A percentile compares a stretch with the other conserved stretches of the same genome.
phyloP scores from a whole-genome alignment of 495 filamentous ascomycete genomes.

The Xylaria palmicola region DNA sequence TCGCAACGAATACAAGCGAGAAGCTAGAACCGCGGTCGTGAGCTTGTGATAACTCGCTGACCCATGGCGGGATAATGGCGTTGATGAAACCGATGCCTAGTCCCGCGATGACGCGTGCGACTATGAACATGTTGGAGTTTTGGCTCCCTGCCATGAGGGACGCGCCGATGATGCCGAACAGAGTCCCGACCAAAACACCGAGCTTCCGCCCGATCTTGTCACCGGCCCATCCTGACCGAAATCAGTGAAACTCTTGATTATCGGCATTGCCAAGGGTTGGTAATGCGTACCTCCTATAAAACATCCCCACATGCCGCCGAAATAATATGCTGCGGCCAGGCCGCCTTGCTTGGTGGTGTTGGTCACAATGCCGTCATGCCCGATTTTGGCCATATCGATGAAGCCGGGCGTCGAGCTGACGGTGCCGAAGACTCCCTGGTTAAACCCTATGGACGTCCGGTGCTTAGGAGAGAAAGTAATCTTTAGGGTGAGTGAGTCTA shows the following conservation, averaged over 20 bases:
- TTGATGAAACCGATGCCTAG: constrained; percentile 51
- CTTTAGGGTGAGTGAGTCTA: background rate
- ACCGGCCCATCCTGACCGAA: constrained; percentile 47
- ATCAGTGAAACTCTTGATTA: constrained; percentile 24
- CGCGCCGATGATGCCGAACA: constrained; percentile 55
- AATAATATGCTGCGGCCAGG: constrained; percentile 55
- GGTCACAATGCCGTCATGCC: constrained; percentile 23
- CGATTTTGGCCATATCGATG: constrained; percentile 36
- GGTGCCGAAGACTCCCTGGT: constrained; percentile 56
- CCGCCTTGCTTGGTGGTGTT: constrained; percentile 39
- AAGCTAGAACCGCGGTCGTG: constrained; percentile 48
- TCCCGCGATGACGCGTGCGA: constrained; percentile 55
- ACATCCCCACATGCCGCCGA: constrained; percentile 55
- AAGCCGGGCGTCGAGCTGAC: constrained; percentile 50
- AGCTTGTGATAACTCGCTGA: constrained; percentile 50
- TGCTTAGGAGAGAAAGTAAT: constrained; percentile 27
- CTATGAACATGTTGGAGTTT: constrained; percentile 54
- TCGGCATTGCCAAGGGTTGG: background rate
- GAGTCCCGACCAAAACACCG: constrained; percentile 49
- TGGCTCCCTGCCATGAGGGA: constrained; percentile 52
- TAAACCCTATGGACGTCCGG: constrained; percentile 43
- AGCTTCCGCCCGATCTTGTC: constrained; percentile 57
- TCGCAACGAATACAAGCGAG: constrained; percentile 55
- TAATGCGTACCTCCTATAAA: constrained; percentile 24
- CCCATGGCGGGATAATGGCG: constrained; percentile 35